Evolutionary conservation across 2,329 filamentous ascomycete genomes (phyloP).

Genomic region (Periconia sp.): DNA sequence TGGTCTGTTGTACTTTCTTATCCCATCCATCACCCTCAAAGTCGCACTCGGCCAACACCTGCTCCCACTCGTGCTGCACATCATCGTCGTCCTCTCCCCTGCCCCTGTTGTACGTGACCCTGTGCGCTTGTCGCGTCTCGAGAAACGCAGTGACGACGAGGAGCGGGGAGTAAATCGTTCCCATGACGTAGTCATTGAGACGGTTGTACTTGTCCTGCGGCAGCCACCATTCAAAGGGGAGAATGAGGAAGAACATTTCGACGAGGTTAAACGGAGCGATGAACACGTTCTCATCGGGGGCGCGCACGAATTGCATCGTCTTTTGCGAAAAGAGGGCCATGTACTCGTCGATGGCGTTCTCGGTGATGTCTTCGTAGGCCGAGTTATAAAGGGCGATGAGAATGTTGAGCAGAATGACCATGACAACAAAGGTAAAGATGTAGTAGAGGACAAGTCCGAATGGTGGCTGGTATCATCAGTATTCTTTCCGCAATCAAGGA

Average conservation of each 20-base stretch:
- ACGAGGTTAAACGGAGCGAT: slow-evolving; percentile 95
- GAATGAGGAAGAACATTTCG: slow-evolving; percentile 78
- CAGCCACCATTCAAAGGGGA: slow-evolving; percentile 97
- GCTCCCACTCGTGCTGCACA: slow-evolving; percentile 90
- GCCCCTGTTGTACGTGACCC: slow-evolving; percentile 74
- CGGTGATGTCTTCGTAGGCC: slow-evolving; percentile 92
- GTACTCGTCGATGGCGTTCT: slow-evolving; percentile 93
- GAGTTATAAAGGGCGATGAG: slow-evolving; percentile 97
- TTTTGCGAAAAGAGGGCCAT: slow-evolving; percentile 92
- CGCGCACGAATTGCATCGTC: slow-evolving; percentile 95
- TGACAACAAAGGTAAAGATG: slow-evolving; percentile 95
- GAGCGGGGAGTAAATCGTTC: slow-evolving; percentile 80
- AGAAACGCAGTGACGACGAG: slow-evolving; percentile 76
- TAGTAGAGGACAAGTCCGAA: slow-evolving; percentile 97
- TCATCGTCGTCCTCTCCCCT: slow-evolving; percentile 91
- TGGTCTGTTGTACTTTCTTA: slow-evolving; percentile 76
- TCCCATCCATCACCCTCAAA: slow-evolving; percentile 86
- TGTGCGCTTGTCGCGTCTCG: slow-evolving; percentile 53
- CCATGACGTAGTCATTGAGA: slow-evolving; percentile 91
- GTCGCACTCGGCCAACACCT: slow-evolving; percentile 73
- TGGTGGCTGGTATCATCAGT: slow-evolving; percentile 61
- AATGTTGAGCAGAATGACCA: slow-evolving; percentile 93
- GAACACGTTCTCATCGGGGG: slow-evolving; percentile 97
- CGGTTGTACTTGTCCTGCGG: slow-evolving; percentile 73
- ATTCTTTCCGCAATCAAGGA: neutral